Base-by-base conservation (phyloP, 305 asterid genomes). In the Solanum hybrid region DNA sequence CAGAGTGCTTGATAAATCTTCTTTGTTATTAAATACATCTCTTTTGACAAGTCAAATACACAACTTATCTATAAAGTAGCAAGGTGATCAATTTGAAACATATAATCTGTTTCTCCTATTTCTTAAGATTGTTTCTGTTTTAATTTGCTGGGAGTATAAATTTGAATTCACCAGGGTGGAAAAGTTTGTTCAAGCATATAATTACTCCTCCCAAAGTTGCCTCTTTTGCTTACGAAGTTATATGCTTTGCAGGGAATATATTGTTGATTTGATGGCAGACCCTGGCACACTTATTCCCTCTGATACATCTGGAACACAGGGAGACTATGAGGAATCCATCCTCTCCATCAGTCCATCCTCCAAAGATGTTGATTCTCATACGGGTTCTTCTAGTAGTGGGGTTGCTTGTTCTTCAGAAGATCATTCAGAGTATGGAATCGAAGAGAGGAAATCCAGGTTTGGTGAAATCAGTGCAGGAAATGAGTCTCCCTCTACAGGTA, bases 281-380 rank as follows among this genome's bases (percentile, higher is more conserved):
- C 99, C 99, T 72, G 99, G 99, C 86, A 93, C 99, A 31, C 99
- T 97, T 92, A 96, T 97, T 93, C 99, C 99, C 91, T 94, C 99
- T 91, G 99, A 96, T 91, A 92, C 94, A 90, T 95, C 93, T 29
- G 95, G 94, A 85, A 92, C 93, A 78, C 93, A 91, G 88, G 78
- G 89, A 69, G 94, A 93, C 71, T 64, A 84, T 77, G 92, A 91
- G 77, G 94, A 92, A 89, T 88, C 94, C 87, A 90, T 89, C 88
- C 88, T 91, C 87, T 89, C 92, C 79, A 56, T 80, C 78, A 87
- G 88, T 85, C 89, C 91, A 10, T 81, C 89, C 34, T 86, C 93
- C 79, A 90, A 85, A 89, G 91, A 92, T 92, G 91, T 86, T 66
- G 91, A 86, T 73, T 93, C 94, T 92, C 95, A 88, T 19, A 64